Evolutionary conservation across 148 eudicot genomes (phyloP), one percentile per base, ranked within the genome.

Genomic region (Euryodendron excelsum): DNA sequence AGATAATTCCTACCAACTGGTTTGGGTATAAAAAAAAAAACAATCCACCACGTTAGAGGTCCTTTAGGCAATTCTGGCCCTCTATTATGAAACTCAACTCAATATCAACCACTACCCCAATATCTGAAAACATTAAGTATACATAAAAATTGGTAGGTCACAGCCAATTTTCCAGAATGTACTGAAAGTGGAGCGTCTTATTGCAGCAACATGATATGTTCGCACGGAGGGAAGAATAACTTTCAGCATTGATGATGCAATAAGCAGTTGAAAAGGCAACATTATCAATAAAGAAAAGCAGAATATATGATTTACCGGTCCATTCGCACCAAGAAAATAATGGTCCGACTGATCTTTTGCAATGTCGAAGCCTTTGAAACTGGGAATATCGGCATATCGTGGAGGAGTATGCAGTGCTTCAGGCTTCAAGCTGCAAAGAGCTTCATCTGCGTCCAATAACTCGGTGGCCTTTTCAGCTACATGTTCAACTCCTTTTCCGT

Each of bases 321-420:
- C 77, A 79, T 77, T 86, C 66, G 90, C 73, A 80, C 87, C 90
- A 69, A 89, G 83, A 82, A 82, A 96, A 81, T 90, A 79, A 87
- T 96, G 97, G 80, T 93, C 99, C 31, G 55, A 74, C 21, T 97
- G 99, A 78, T 96, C 95, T 83, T 90, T 89, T 56, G 88, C 92
- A 33, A 89, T 89, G 86, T 96, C 99, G 85, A 96, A 96, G 67
- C 98, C 89, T 83, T 86, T 96, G 80, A 96, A 96, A 81, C 82
- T 76, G 78, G 84, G 83, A 67, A 53, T 33, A 56, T 74, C 90
- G 41, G 76, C 84, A 76, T 45, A 76, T 39, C 80, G 72, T 31
- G 72, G 18, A 0, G 80, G 58, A 63, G 11, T 62, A 77, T 72
- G 48, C 53, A 76, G 67, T 69, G 77, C 77, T 69, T 75, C 80